Base-by-base conservation (phyloP, 495 filamentous ascomycete species). In the Penicillium salamii region DNA sequence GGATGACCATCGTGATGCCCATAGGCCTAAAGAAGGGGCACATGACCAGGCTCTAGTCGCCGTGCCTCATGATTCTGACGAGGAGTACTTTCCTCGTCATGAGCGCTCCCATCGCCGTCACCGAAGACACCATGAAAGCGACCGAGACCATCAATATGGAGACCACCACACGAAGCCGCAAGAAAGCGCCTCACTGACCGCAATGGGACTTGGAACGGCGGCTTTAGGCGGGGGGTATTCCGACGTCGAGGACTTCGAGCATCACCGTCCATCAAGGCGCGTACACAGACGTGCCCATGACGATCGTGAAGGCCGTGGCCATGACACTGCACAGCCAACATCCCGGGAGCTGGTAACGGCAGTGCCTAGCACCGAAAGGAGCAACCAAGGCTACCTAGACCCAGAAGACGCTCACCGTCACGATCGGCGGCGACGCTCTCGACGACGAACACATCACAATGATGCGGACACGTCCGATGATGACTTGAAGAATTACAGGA, bases 121-220 rank as follows among this genome's bases (percentile, higher is more conserved):
- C 41, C 58, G 52, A 18, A 60, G 66, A 14, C 62, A 65, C 36
- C 53, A 58, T 14, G 62, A 62, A 1, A 18, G 18, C 1, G 55
- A 53, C 21, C 57, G 46, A 11, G 54, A 59, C 19, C 59, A 61
- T 21, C 54, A 58, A n/a, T 54, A 65, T 21, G 53, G 43, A n/a
- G 64, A 61, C 32, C 61, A 65, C 19, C 54, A 52, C 8, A 44
- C 54, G 7, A 65, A 63, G 23, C 29, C 53, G n/a, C 50, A 58
- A 14, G 44, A 57, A n/a, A 28, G 33, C 1, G 34, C 17, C 17
- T 53, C 62, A 12, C 48, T 61, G 12, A 39, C 65, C 3, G 43
- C 53, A 7, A 53, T 61, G 24, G 72, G 71, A 12, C 61, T 72
- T 8, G 72, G 73, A 15, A 76, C 73, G 3, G 72, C 70, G 2